Evolutionary conservation across 2,329 filamentous ascomycete genomes (phyloP).

Genomic region (Penicillium polonicum): DNA sequence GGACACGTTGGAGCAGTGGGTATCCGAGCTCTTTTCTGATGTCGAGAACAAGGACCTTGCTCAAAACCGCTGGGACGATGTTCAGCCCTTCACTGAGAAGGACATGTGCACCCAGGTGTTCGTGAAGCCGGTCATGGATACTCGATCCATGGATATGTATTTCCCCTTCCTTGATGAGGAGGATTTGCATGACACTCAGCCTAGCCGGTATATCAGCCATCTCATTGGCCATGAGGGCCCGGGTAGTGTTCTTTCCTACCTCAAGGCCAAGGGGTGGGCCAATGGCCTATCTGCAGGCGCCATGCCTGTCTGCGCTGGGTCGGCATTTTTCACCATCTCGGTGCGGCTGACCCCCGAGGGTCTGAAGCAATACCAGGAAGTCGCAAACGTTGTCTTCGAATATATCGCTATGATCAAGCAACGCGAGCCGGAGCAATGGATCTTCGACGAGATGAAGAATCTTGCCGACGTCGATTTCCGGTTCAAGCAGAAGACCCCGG

Average conservation of each 20-base stretch:
- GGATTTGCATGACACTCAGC: slow-evolving; percentile 72
- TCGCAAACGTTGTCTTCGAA: slow-evolving; percentile 82
- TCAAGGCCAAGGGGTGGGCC: slow-evolving; percentile 88
- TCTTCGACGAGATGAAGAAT: slow-evolving; percentile 86
- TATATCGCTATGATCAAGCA: slow-evolving; percentile 86
- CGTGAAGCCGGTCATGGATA: slow-evolving; percentile 89
- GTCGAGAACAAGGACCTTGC: slow-evolving; percentile 79
- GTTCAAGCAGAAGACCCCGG: slow-evolving; percentile 88
- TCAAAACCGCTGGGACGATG: slow-evolving; percentile 64
- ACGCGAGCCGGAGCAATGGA: slow-evolving; percentile 81
- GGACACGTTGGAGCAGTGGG: slow-evolving; percentile 81
- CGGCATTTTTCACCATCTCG: slow-evolving; percentile 75
- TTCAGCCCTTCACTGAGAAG: slow-evolving; percentile 58
- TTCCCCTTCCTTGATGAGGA: slow-evolving; percentile 89
- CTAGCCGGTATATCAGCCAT: slow-evolving; percentile 82
- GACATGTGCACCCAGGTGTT: slow-evolving; percentile 72
- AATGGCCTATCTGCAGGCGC: slow-evolving; percentile 77
- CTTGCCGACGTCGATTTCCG: slow-evolving; percentile 93
- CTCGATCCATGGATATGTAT: slow-evolving; percentile 71
- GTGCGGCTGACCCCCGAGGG: slow-evolving; percentile 83
- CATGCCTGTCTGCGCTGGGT: slow-evolving; percentile 73
- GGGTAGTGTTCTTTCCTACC: slow-evolving; percentile 84
- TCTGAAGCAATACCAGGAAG: slow-evolving; percentile 75
- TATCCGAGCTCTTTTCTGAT: slow-evolving; percentile 75
- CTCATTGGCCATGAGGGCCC: slow-evolving; percentile 90